Conservation (phyloP, 768 basidiomycete genomes). For the Vishniacozyma victoriae region DNA sequence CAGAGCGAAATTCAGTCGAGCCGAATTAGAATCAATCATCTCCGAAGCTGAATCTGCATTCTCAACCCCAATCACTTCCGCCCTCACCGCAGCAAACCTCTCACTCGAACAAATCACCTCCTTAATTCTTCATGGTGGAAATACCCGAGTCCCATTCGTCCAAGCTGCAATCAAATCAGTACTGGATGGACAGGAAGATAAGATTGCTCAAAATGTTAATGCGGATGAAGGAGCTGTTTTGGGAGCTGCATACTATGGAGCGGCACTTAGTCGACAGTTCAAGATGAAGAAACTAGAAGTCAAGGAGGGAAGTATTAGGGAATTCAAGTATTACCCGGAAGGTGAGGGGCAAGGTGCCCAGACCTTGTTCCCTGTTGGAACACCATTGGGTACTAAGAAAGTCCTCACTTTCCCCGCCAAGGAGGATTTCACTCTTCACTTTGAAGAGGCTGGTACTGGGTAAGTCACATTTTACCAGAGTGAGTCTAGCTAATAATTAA, state of each 20-base stretch:
- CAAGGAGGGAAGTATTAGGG: constrained; percentile 64
- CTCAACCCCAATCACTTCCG: constrained; percentile 24
- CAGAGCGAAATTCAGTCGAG: constrained; percentile 66
- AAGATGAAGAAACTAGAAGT: constrained; percentile 91
- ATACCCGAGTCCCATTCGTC: constrained; percentile 84
- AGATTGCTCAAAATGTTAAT: constrained; percentile 90
- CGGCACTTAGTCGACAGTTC: constrained; percentile 79
- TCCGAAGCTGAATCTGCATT: constrained; percentile 11
- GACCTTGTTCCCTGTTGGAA: constrained; percentile 64
- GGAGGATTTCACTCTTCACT: constrained; percentile 70
- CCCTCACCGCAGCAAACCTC: constrained; percentile 17
- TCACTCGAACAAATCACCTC: constrained; percentile 49
- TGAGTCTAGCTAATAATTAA: constrained; percentile 4
- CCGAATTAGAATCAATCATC: constrained; percentile 64
- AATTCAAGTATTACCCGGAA: constrained; percentile 54
- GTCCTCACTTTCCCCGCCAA: constrained; percentile 77
- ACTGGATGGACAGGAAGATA: constrained; percentile 73
- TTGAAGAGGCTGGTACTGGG: constrained; percentile 60
- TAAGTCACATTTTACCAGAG: constrained; percentile 2
- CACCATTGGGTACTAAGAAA: constrained; percentile 75
- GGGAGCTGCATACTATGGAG: constrained; percentile 87
- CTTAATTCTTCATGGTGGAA: constrained; percentile 88
- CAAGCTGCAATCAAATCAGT: constrained; percentile 69
- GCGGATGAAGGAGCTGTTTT: constrained; percentile 94
- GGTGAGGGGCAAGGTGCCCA: constrained; percentile 3